phyloP scores from a whole-genome alignment of 1,284 basidiomycete genomes.

The Malassezia furfur region DNA sequence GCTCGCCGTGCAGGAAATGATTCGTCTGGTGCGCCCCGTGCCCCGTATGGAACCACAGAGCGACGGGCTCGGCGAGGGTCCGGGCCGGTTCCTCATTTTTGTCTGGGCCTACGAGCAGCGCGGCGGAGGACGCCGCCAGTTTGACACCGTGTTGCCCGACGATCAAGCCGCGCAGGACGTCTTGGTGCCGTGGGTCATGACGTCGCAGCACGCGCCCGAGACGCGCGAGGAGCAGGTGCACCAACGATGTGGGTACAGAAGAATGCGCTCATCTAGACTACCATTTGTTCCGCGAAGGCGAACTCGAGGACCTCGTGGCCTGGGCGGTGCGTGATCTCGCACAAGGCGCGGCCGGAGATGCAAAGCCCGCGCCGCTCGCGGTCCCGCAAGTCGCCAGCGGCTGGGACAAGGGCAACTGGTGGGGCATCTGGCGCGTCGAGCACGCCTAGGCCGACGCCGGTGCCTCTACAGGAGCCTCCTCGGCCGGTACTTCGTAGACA shows the following conservation, averaged over 20 bases:
- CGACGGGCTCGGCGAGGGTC: conserved; percentile 22
- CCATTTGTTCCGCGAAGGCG: conserved; percentile 39
- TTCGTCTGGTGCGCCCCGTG: conserved; percentile 26
- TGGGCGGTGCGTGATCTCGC: conserved; percentile 25
- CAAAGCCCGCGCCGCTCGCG: not conserved
- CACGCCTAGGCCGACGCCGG: not conserved
- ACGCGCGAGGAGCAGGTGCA: conserved; percentile 19
- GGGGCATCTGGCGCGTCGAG: conserved; percentile 44
- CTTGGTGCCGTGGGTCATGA: conserved; percentile 44
- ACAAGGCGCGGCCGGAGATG: not conserved
- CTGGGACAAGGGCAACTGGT: conserved; percentile 48
- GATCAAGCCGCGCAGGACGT: conserved; percentile 28
- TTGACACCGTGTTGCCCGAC: conserved; percentile 18
- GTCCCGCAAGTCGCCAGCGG: conserved; percentile 31
- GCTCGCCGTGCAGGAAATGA: conserved; percentile 33
- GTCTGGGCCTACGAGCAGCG: conserved; percentile 99
- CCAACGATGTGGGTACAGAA: conserved; percentile 28
- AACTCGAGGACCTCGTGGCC: conserved; percentile 38
- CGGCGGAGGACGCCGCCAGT: conserved; percentile 33
- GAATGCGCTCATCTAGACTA: conserved; percentile 24
- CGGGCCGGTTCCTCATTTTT: conserved; percentile 77
- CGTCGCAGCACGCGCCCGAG: conserved; percentile 12
- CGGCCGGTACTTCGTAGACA: conserved; percentile 17
- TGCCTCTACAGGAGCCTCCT: conserved; percentile 3
- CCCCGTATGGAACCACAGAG: not conserved